phyloP scores from a whole-genome alignment of 108 stramenopile species.

The Cyclotella distinguenda region DNA sequence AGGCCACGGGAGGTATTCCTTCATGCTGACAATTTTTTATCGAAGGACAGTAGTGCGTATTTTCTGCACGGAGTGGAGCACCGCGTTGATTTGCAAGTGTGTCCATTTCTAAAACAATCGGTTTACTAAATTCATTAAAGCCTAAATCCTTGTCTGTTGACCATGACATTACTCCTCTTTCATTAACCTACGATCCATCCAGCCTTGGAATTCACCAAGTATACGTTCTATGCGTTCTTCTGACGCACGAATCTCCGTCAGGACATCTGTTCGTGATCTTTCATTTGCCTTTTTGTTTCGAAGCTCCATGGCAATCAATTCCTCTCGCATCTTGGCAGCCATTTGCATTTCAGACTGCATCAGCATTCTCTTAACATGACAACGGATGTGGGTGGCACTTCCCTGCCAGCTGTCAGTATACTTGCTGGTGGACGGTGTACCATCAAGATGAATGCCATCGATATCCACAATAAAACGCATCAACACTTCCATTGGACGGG shows the following conservation, averaged over 20 bases:
- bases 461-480: conserved; percentile 45
- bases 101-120: too few species aligned
- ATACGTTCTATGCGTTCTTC: conserved; percentile 50
- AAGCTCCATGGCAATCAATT: conserved; percentile 40
- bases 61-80: too few species aligned
- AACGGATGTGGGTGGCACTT: conserved; percentile 48
- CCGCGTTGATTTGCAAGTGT: too few species aligned
- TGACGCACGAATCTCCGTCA: conserved; percentile 49
- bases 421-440: conserved; percentile 43
- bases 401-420: conserved; percentile 56
- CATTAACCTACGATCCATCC: conserved; percentile 38
- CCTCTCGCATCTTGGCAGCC: conserved; percentile 35
- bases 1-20: conserved; percentile 15
- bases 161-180: conserved; percentile 28
- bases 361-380: conserved; percentile 44
- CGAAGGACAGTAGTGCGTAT: too few species aligned
- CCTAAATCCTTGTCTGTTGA: too few species aligned
- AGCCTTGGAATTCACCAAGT: conserved; percentile 43
- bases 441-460: conserved; percentile 47
- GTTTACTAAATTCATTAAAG: too few species aligned
- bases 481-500: conserved; percentile 38
- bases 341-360: conserved; percentile 43
- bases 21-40: too few species aligned
- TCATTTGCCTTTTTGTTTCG: conserved; percentile 47
- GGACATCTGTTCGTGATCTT: conserved; percentile 42